Base-by-base conservation (phyloP, 2,329 filamentous ascomycete species). In the Arthroderma sp. region DNA sequence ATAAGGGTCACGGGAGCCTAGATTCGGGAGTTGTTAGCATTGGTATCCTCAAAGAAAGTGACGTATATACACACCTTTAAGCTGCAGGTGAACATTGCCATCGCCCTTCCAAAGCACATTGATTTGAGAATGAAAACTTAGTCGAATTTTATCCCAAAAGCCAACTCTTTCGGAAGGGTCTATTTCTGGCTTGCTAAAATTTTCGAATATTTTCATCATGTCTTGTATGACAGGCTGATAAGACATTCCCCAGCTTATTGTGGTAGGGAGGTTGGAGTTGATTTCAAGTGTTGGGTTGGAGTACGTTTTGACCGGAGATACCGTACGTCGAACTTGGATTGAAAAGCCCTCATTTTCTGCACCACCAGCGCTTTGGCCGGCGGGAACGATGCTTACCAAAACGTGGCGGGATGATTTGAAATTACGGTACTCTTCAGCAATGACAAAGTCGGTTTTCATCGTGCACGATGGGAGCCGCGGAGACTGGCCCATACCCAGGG, bases 131-230 rank as follows among this genome's bases (percentile, higher is more conserved):
- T 98, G 91, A 62, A 95, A 94, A 55, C 82, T 88, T 33, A 98
- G 73, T 44, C 91, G 76, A 42, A 98, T 88, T 71, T 98, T 98
- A 66, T 98, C 91, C 91, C 91, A 98, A 68, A 98, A 98, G 3
- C 91, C 91, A 39, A 94, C 86, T 45, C 83, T 76, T 52, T 98
- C 93, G 0, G 91, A 96, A 1, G 85, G 83, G 61, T 98, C 93
- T 29, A 95, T 73, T 51, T 89, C 88, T 5, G 89, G 86, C 60
- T 98, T 98, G 1, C 89, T 95, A 61, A 98, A 96, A 2, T 85
- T 89, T 64, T 98, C 91, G 49, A 98, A 84, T 28, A 88, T 88
- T 76, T 96, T 95, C 91, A 98, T 98, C 83, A 96, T 94, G 58
- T 98, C 93, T 62, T 98, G 91, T 40, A 98, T 89, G 1, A 89